These are phyloP conservation scores for Ceratobasidium sp. DNA, from an alignment of 1,284 basidiomycete species.

Conservation along the genomic window DNA sequence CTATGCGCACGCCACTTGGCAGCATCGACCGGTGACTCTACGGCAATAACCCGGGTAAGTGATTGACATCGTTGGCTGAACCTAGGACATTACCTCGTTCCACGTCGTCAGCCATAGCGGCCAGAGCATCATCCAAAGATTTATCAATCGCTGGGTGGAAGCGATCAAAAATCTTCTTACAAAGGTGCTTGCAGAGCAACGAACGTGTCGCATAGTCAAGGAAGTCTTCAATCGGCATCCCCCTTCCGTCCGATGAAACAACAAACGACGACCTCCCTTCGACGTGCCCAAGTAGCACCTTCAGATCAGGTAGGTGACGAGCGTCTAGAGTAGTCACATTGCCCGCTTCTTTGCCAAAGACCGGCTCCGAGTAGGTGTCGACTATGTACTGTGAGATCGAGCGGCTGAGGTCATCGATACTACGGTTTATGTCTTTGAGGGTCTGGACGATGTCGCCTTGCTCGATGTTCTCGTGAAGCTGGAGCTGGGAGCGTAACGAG, in stretches of 20 bases:
- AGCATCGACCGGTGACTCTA: slow-evolving; percentile 5
- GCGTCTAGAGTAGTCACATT: slow-evolving; percentile 29
- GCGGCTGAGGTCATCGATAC: slow-evolving; percentile 18
- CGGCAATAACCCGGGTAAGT: background rate
- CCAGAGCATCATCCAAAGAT: background rate
- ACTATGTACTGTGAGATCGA: slow-evolving; percentile 21
- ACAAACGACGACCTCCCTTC: slow-evolving; percentile 20
- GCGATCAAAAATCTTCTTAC: slow-evolving; percentile 4
- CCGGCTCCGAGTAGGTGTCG: slow-evolving; percentile 4
- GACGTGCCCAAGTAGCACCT: slow-evolving; percentile 4
- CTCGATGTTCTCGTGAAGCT: slow-evolving; percentile 17
- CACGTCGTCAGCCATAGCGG: background rate
- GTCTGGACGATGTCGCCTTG: slow-evolving; percentile 8
- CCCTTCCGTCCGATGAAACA: background rate
- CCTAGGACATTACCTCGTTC: background rate
- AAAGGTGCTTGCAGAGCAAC: slow-evolving; percentile 12
- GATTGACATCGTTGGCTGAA: background rate
- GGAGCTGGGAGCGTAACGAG: slow-evolving; percentile 7
- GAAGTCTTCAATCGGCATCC: slow-evolving; percentile 25
- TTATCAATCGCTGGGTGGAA: slow-evolving; percentile 21
- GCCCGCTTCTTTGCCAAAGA: slow-evolving; percentile 13
- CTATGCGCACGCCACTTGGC: slow-evolving; percentile 20
- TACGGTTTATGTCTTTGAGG: slow-evolving; percentile 14
- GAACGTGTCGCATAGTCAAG: slow-evolving; percentile 20
- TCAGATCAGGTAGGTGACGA: background rate